Base-by-base conservation (phyloP, 768 basidiomycete species). In the Pleurotus sapidus region DNA sequence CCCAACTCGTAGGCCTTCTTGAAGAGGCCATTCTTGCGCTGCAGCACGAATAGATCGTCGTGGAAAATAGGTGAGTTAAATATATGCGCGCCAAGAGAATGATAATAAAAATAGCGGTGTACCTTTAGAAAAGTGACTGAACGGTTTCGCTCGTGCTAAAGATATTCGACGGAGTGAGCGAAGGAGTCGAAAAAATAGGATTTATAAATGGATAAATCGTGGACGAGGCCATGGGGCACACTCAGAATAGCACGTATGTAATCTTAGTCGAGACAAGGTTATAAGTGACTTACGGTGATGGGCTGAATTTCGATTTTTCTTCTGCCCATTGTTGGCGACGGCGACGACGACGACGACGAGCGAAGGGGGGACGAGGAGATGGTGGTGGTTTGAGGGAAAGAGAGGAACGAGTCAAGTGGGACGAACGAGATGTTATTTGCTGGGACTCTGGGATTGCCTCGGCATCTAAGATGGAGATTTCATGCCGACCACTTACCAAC, bases 61-160 rank as follows among this genome's bases (percentile, higher is more conserved):
- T 49, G 54, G 49, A 63, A 57, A 63, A 65, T 61, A 59, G 42
- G 57, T 55, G 34, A 20, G 63, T 70, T 65, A 66, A 72, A 68
- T 72, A 78, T 72, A 74, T 69, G 64, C 60, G 67, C 71, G 74
- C 77, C 75, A 74, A 78, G 77, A 72, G 70, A 67, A 70, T 71
- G 64, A 66, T 63, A 68, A 74, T 77, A 83, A 85, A 83, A 84
- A 88, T 87, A 87, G 83, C 76, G 77, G 75, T 78, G 64, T 77
- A 81, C 91, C 86, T 93, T 93, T 76, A 93, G 77, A 81, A 93
- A 93, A 64, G 91, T 93, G 70, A 93, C 91, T 60, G 89, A 88
- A 64, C 91, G 88, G 72, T 93, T 93, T 74, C 91, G 87, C 75
- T 93, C 91, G 76, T 93, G 89, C 91, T 93, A 80, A 74, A 75